Base-by-base conservation (phyloP, 2,329 filamentous ascomycete species). In the Dactylellina leptospora region DNA sequence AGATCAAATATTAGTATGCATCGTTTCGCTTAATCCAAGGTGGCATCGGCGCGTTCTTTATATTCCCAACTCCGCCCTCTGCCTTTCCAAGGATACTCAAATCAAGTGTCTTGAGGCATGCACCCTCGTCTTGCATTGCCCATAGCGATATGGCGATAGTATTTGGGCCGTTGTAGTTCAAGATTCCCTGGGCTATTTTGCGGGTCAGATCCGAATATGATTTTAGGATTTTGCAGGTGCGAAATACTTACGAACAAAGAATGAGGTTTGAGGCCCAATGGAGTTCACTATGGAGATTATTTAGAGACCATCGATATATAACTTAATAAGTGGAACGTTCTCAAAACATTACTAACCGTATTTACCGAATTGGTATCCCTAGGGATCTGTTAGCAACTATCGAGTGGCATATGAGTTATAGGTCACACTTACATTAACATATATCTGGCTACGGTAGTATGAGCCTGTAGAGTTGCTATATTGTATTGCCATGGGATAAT, bases 141-240 rank as follows among this genome's bases (percentile, higher is more conserved):
- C 90, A 93, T 13, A 93, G 77, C 22, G 84, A 86, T 3, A 93
- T 76, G 0, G 85, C 88, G 4, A 93, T 76, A 79, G 85, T 90
- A 75, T 93, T 93, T 25, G 82, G 83, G 0, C 90, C 90, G 2
- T 83, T 82, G 78, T 92, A 90, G 77, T 93, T 84, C 50, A 91
- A 80, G 18, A 93, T 83, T 30, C 74, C 75, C 54, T 76, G 74
- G 13, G 74, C 66, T 71, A 16, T 38, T 4, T 3, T 30, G 11
- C 22, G 2, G 38, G 16, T 22, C 18, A 27, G 48, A 27, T 22
- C n/a, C n/a, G 38, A 30, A 1, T 27, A 28, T 20, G 6, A n/a
- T 6, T 40, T 47, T 18, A n/a, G 13, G 4, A 28, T 4, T 45
- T 8, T 10, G 6, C n/a, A 0, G 16, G 16, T 25, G 16, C 16